phyloP scores from a whole-genome alignment of 768 basidiomycete genomes.

The Podaxis sp. region DNA sequence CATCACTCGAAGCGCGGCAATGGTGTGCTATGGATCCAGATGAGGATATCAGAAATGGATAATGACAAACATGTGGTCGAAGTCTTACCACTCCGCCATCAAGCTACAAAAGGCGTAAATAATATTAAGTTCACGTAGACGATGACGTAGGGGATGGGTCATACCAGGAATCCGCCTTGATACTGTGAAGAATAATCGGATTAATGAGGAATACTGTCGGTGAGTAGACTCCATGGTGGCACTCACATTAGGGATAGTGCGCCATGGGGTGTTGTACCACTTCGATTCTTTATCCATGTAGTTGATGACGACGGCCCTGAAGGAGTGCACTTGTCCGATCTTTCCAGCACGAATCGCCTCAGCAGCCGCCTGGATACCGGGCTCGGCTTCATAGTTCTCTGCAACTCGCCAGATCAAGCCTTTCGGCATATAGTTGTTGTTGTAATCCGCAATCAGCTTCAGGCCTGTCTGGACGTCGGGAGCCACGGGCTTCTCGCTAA shows the following conservation, averaged over 20 bases:
- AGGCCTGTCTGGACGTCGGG: slow-evolving; percentile 65
- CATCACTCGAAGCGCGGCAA: slow-evolving; percentile 60
- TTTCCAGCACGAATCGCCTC: slow-evolving; percentile 53
- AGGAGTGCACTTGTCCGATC: slow-evolving; percentile 73
- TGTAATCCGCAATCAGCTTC: slow-evolving; percentile 65
- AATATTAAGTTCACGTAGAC: slow-evolving; percentile 1
- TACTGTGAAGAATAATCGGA: slow-evolving; percentile 41
- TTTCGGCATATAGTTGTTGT: slow-evolving; percentile 60
- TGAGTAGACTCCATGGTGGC: slow-evolving; percentile 8
- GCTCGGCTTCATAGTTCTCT: slow-evolving; percentile 75
- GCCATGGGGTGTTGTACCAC: slow-evolving; percentile 84
- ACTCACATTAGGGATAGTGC: slow-evolving; percentile 77
- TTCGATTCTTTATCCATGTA: slow-evolving; percentile 61
- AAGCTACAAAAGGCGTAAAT: slow-evolving; percentile 41
- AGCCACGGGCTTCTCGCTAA: slow-evolving; percentile 88
- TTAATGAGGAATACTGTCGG: slow-evolving; percentile 13
- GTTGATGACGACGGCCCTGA: slow-evolving; percentile 53
- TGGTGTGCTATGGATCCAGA: slow-evolving; percentile 51
- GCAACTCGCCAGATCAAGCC: slow-evolving; percentile 80
- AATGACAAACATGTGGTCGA: not conserved
- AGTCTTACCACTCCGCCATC: slow-evolving; percentile 74
- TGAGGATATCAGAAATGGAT: slow-evolving; percentile 1
- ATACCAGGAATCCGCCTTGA: slow-evolving; percentile 80
- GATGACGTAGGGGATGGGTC: slow-evolving; percentile 21
- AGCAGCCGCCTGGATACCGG: slow-evolving; percentile 49